Evolutionary conservation across 1,284 basidiomycete genomes (phyloP), one percentile per base, ranked within the genome.

Genomic region (Amylostereum chailletii): DNA sequence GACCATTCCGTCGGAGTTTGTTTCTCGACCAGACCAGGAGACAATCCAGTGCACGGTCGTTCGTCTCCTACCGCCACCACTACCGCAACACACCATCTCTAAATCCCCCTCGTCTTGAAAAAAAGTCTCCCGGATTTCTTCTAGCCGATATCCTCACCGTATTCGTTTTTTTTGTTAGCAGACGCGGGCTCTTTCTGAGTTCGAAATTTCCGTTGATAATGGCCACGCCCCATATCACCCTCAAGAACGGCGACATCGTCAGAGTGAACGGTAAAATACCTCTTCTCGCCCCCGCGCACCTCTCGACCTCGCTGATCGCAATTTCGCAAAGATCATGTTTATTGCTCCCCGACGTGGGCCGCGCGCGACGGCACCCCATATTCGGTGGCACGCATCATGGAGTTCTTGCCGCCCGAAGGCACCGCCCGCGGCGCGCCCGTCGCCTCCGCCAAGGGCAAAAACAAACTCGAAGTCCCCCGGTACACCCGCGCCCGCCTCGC

Each of bases 361-460:
- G 77, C 88, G 50, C 83, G 94, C 51, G 91, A 94, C 61, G 91
- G 93, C 62, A 87, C 91, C 40, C 91, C 91, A 50, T 97, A 96
- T 68, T 91, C 87, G 45, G 83, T 97, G 46, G 94, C 89, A 45
- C 84, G 94, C 56, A 92, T 97, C 67, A 96, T 97, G 88, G 90
- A 95, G 68, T 95, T 96, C 61, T 75, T 96, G 37, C 86, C 88
- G 42, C 83, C 88, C 34, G 81, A 85, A 62, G 83, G 82, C 52
- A 71, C 75, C n/a, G 47, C 50, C 19, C 58, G 45, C 42, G 46
- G 42, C 30, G 37, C 30, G 31, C 58, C 64, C n/a, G 65, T 59
- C 33, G 54, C 63, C 50, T 62, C 57, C 70, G 76, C 55, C 52
- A 72, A 70, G 57, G 76, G 77, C 57, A 78, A 82, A 61, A 61